Evolutionary conservation across 805 yeast species (phyloP).

Genomic region (Pichia rugopelliculosa): DNA sequence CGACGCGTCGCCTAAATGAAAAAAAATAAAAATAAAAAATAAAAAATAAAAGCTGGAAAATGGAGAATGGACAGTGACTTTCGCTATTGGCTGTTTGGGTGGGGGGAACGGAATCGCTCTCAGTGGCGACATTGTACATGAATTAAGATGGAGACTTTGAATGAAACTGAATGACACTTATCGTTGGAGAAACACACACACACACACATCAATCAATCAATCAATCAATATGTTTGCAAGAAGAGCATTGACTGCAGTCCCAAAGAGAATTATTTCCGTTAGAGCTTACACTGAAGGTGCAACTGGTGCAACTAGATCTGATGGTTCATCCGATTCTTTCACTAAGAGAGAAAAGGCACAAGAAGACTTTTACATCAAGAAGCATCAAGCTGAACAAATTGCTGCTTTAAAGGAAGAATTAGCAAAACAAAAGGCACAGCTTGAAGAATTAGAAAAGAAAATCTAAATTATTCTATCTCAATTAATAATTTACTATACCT

Average conservation of each 20-base stretch:
- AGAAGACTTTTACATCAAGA: constrained; percentile 77
- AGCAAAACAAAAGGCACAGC: constrained; percentile 61
- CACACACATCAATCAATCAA: no score
- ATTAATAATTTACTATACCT: not conserved
- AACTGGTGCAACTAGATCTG: constrained; percentile 52
- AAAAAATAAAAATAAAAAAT: no score
- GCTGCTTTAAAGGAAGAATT: constrained; percentile 67
- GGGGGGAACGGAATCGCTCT: not conserved
- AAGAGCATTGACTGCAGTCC: constrained; percentile 31
- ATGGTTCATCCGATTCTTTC: constrained; percentile 52
- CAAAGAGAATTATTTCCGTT: constrained; percentile 23
- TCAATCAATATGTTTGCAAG: constrained; percentile 28
- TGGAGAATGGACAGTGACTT: not conserved
- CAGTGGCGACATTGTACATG: not conserved
- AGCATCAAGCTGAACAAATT: constrained; percentile 86
- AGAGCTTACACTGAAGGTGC: constrained; percentile 50
- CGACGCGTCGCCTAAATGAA: not conserved
- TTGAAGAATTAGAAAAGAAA: constrained; percentile 40
- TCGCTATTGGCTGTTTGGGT: not conserved
- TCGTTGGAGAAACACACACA: not conserved
- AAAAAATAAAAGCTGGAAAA: no score
- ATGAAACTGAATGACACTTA: no score
- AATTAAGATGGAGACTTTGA: no score
- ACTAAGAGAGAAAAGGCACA: constrained; percentile 87
- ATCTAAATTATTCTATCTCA: constrained; percentile 7